Evolutionary conservation across 805 yeast genomes (phyloP), one percentile per base, ranked within the genome.

Genomic region (Cyberlindnera meyerae): DNA sequence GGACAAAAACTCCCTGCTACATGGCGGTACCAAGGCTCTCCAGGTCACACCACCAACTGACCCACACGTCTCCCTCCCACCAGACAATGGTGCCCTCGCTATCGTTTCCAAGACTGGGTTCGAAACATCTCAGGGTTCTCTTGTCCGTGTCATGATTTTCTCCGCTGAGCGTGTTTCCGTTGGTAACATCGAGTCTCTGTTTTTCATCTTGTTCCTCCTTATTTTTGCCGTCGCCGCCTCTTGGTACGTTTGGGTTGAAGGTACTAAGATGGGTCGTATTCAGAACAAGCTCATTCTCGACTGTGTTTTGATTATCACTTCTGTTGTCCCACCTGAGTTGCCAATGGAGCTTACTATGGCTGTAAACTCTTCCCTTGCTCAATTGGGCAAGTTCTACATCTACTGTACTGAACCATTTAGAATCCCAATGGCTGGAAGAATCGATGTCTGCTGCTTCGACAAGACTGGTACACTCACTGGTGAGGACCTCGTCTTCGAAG

Each of bases 271-370:
- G 86, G 97, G 96, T 54, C 83, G 98, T 66, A 77, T 86, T 52
- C 95, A 90, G 62, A 84, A 95, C 37, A 90, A 90, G 64, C 75
- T 93, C 61, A 81, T 93, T 48, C 73, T 93, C 56, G 97, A 93
- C 64, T 93, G 98, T 79, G 83, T 93, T 47, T 75, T 93, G 56
- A 94, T 93, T 51, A 76, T 93, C 52, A 93, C 98, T 14, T 89
- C 97, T 34, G 98, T 93, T 46, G 98, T 93, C 27, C 98, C 98
- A 25, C 98, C 98, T 29, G 98, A 93, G 66, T 73, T 93, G 50
- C 98, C 98, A 41, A 93, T 93, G 97, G 98, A 93, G 68, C 74
- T 93, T 52, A 93, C 98, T 11, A 82, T 93, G 90, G 97, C 98
- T 42, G 98, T 93, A 27, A 93, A 93, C 63, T 73, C 84, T 26